Percentiles rank a stretch among this genome's conserved stretches.
phyloP scores from a whole-genome alignment of 768 basidiomycete species.

The Lentinus brumalis region DNA sequence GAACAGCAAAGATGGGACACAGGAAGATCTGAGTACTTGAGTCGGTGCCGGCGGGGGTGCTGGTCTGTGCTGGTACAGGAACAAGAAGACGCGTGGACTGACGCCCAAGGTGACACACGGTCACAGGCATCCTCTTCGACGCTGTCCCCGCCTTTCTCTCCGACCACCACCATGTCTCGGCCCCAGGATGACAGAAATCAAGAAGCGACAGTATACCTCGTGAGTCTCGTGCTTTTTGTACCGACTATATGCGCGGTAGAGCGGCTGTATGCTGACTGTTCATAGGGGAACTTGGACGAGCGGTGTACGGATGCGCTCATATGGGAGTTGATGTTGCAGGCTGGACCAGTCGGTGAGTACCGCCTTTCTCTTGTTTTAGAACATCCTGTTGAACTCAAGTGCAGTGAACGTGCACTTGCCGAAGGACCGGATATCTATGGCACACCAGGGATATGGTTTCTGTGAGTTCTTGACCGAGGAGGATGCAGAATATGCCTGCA shows the following conservation, averaged over 20 bases:
- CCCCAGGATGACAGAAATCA: constrained; percentile 60
- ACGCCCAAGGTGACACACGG: constrained; percentile 12
- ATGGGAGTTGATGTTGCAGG: constrained; percentile 99
- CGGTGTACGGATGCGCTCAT: constrained; percentile 90
- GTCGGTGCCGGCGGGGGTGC: neutral
- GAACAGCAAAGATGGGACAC: no score
- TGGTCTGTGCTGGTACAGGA: neutral
- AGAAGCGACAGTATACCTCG: constrained; percentile 64
- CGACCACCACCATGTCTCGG: constrained; percentile 38
- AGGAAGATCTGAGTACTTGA: neutral
- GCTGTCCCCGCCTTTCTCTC: constrained; percentile 6
- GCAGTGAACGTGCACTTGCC: constrained; percentile 96
- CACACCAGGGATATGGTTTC: constrained; percentile 99
- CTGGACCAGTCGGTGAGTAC: constrained; percentile 92
- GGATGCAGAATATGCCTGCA: constrained; percentile 99
- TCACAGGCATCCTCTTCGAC: constrained; percentile 10
- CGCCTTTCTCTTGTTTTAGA: neutral
- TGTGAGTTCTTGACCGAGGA: constrained; percentile 99
- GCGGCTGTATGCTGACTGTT: neutral
- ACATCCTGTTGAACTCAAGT: neutral
- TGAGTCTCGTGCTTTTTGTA: constrained; percentile 22
- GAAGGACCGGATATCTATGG: constrained; percentile 97
- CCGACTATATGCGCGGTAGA: neutral
- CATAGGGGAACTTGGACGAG: constrained; percentile 96
- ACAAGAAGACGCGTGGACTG: neutral